Evolutionary conservation across 2,329 filamentous ascomycete species (phyloP).

Genomic region (Clarireedia paspali): DNA sequence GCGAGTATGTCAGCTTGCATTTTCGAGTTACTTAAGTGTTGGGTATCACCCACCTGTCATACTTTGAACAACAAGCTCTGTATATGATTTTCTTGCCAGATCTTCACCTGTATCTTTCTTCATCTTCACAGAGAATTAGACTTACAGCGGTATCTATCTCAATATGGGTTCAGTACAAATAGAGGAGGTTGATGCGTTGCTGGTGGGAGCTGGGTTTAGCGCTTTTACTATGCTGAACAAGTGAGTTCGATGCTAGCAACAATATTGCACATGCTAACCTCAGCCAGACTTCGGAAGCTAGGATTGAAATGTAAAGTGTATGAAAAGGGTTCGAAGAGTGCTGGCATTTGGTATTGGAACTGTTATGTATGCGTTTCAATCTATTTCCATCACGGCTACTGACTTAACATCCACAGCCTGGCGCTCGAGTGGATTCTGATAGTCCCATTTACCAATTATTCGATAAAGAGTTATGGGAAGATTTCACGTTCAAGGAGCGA

Average conservation of each 20-base stretch:
- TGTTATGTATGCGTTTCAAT: slow-evolving; percentile 28
- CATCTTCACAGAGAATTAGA: background rate
- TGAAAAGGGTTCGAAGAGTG: slow-evolving; percentile 43
- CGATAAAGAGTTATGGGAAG: slow-evolving; percentile 35
- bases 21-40: background rate
- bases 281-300: slow-evolving; percentile 35
- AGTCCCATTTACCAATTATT: slow-evolving; percentile 38
- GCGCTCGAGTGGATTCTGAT: slow-evolving; percentile 38
- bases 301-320: slow-evolving; percentile 42
- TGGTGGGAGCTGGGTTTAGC: slow-evolving; percentile 26
- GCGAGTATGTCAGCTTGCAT: background rate
- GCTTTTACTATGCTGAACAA: slow-evolving; percentile 23
- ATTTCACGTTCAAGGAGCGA: slow-evolving; percentile 48
- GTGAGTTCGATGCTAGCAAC: slow-evolving; percentile 28
- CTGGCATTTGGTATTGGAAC: slow-evolving; percentile 41
- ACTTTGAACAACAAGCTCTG: background rate
- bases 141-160: background rate
- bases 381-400: background rate
- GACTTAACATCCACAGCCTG: slow-evolving; percentile 30
- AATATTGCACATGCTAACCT: slow-evolving; percentile 16
- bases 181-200: slow-evolving; percentile 31
- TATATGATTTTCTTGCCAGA: background rate
- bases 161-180: slow-evolving; percentile 7
- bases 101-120: background rate
- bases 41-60: background rate